Conservation (phyloP, 2,329 filamentous ascomycete species). For the Fusarium newnesense region DNA sequence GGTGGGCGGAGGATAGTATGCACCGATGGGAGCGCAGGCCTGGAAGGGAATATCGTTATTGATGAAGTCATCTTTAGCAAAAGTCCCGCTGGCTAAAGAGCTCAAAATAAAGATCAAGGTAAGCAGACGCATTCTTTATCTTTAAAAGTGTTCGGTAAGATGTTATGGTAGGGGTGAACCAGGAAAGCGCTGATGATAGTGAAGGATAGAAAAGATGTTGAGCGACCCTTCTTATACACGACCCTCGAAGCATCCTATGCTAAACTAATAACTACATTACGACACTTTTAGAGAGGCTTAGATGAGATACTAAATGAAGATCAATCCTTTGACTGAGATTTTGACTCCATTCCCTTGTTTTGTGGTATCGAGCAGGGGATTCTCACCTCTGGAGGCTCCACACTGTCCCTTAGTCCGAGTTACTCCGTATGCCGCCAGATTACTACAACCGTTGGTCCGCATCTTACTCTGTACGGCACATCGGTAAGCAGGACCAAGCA, state of each 20-base stretch:
- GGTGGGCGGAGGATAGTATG: slow-evolving; percentile 35
- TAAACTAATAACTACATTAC: neutral
- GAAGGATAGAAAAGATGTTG: rapidly evolving
- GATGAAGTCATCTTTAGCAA: neutral
- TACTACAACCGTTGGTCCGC: neutral
- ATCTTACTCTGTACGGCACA: slow-evolving; percentile 10
- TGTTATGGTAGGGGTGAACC: neutral
- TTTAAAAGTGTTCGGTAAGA: neutral
- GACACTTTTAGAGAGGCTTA: neutral
- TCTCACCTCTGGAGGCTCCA: neutral
- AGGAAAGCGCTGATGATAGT: neutral
- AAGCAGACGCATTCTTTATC: neutral
- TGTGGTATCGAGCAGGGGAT: neutral
- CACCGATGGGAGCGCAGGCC: slow-evolving; percentile 33
- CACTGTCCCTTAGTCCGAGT: neutral
- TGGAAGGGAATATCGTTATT: slow-evolving; percentile 25
- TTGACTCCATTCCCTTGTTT: neutral
- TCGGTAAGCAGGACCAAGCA: no score
- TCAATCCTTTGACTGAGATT: neutral
- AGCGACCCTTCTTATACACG: neutral
- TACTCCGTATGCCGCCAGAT: neutral
- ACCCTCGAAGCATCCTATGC: rapidly evolving
- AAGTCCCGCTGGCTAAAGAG: neutral
- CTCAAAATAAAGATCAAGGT: neutral
- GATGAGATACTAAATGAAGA: neutral